Conservation (phyloP, 148 eudicot genomes). For the Dysphania ambrosioides region DNA sequence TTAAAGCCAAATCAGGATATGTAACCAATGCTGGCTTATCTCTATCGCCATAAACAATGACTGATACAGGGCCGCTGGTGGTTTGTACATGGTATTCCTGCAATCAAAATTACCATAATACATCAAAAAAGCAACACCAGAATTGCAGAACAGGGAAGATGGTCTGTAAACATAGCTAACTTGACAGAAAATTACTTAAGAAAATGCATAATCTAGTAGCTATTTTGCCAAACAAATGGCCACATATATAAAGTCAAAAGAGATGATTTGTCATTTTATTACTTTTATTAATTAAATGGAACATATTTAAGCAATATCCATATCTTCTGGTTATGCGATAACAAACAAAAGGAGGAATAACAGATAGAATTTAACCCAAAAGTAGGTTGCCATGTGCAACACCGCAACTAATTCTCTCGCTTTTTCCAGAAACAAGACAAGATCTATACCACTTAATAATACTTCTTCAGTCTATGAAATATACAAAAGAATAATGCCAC, state of each 20-base stretch:
- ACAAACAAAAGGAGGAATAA: constrained; percentile 24
- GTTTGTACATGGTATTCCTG: constrained; percentile 90
- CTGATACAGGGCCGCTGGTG: constrained; percentile 71
- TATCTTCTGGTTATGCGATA: constrained; percentile 23
- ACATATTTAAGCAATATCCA: constrained; percentile 5
- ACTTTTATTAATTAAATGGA: constrained; percentile 8
- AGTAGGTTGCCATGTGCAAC: constrained; percentile 38
- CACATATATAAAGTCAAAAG: constrained; percentile 1
- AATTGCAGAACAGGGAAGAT: background rate
- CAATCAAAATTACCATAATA: constrained; percentile 10
- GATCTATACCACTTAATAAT: constrained; percentile 19
- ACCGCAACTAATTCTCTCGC: constrained; percentile 31
- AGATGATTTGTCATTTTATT: constrained; percentile 9
- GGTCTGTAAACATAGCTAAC: background rate
- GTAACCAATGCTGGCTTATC: constrained; percentile 91
- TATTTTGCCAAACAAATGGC: background rate
- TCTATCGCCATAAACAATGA: constrained; percentile 92
- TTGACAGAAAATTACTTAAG: background rate
- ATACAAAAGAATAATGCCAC: constrained; percentile 2
- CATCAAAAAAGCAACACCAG: background rate
- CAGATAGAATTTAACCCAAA: constrained; percentile 30
- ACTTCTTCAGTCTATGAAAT: constrained; percentile 4
- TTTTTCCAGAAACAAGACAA: constrained; percentile 29
- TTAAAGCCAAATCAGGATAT: constrained; percentile 95
- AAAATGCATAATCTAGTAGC: background rate